Conservation (phyloP, 805 yeast genomes). For the Starmerella sp. region DNA sequence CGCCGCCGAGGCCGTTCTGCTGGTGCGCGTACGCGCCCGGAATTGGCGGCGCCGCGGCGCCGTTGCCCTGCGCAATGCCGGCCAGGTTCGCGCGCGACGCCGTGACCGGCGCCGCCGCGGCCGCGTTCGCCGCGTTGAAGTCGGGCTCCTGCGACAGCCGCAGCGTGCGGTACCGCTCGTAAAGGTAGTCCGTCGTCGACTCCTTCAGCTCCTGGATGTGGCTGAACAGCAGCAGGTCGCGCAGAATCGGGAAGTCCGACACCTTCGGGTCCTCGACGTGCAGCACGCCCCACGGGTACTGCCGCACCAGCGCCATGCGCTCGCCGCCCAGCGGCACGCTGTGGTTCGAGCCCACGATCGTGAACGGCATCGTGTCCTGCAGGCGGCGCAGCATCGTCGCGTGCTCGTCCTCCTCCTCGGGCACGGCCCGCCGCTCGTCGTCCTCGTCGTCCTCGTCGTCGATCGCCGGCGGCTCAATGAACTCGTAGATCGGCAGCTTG, state of each 20-base stretch:
- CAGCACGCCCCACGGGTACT: constrained; percentile 51
- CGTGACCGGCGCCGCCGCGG: constrained; percentile 19
- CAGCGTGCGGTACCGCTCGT: constrained; percentile 83
- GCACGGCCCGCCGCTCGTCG: constrained; percentile 46
- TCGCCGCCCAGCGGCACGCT: constrained; percentile 28
- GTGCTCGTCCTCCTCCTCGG: constrained; percentile 32
- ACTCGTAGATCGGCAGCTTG: constrained; percentile 61
- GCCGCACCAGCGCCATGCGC: constrained; percentile 36
- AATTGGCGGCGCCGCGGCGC: not conserved
- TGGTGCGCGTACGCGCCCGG: no score
- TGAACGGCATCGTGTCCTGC: constrained; percentile 54
- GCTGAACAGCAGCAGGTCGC: constrained; percentile 68
- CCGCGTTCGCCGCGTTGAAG: constrained; percentile 20
- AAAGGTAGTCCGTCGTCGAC: constrained; percentile 71
- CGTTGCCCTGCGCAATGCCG: constrained; percentile 1
- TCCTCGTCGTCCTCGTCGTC: constrained; percentile 33
- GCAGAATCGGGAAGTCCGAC: constrained; percentile 69
- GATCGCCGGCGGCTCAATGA: constrained; percentile 41
- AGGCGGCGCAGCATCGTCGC: constrained; percentile 30
- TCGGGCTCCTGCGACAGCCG: constrained; percentile 53
- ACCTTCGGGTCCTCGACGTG: constrained; percentile 58
- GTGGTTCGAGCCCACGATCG: constrained; percentile 41
- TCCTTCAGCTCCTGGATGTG: constrained; percentile 85
- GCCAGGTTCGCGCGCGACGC: constrained; percentile 18
- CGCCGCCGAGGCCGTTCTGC: not conserved